These are phyloP conservation scores for Amphibolis antarctica DNA, from an alignment of 106 monocot species.

Conservation along the genomic window DNA sequence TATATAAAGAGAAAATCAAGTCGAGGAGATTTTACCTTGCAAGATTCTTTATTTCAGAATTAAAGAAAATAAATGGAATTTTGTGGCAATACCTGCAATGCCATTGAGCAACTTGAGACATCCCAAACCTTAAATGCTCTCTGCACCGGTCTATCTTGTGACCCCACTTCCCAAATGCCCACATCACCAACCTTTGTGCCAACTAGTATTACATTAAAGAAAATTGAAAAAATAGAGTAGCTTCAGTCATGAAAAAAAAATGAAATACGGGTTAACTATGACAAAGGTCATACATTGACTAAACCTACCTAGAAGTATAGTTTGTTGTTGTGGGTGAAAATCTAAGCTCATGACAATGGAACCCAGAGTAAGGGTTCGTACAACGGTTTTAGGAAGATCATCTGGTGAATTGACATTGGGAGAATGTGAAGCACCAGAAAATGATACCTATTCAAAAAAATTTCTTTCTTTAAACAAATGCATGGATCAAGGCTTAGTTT, in stretches of 20 bases:
- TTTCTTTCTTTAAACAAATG: background rate
- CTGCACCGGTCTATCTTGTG: conserved; percentile 79
- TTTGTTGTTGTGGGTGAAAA: conserved; percentile 93
- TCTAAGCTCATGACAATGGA: conserved; percentile 98
- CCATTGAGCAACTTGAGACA: conserved; percentile 48
- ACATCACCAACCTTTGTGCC: conserved; percentile 98
- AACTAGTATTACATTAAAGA: conserved; percentile 26
- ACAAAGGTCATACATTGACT: background rate
- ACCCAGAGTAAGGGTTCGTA: conserved; percentile 75
- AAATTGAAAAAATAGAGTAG: background rate
- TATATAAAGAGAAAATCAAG: background rate
- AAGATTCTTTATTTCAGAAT: background rate
- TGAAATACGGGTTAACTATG: background rate
- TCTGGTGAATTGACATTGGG: conserved; percentile 73
- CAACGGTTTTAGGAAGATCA: conserved; percentile 77
- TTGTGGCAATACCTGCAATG: conserved; percentile 54
- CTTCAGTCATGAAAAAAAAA: background rate
- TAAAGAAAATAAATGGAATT: background rate
- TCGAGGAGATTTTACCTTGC: background rate
- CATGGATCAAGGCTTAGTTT: background rate
- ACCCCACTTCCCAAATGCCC: conserved; percentile 93
- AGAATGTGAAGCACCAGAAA: conserved; percentile 53
- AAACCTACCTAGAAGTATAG: conserved; percentile 66
- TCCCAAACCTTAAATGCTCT: conserved; percentile 85
- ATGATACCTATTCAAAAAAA: conserved; percentile 56